Evolutionary conservation across 2,329 filamentous ascomycete genomes (phyloP).

Genomic region (Diplocarpon rosae): DNA sequence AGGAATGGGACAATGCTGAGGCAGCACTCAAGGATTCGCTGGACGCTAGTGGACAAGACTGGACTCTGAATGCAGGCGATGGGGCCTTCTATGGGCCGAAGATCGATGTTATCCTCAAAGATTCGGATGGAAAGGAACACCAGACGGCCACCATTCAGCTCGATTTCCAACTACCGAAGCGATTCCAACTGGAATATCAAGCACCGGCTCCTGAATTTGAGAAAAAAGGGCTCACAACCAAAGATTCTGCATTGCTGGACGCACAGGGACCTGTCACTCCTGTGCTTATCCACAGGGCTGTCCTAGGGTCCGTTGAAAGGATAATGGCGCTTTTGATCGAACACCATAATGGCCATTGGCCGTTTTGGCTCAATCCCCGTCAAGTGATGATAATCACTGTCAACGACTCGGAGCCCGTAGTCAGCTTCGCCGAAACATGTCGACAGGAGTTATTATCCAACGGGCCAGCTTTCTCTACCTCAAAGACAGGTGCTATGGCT

Average conservation of each 20-base stretch:
- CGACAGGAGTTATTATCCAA: constrained; percentile 7
- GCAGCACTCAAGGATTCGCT: constrained; percentile 53
- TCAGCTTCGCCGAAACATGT: constrained; percentile 20
- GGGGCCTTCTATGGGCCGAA: constrained; percentile 89
- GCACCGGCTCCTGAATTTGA: constrained; percentile 56
- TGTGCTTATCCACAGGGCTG: constrained; percentile 75
- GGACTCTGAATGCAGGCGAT: constrained; percentile 69
- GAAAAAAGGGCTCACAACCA: constrained; percentile 38
- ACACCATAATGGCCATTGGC: constrained; percentile 69
- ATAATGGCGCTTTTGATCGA: constrained; percentile 80
- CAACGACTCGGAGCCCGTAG: constrained; percentile 39
- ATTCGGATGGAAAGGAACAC: constrained; percentile 75
- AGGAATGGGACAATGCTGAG: constrained; percentile 61
- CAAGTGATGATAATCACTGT: constrained; percentile 67
- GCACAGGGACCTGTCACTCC: constrained; percentile 53
- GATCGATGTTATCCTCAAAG: constrained; percentile 74
- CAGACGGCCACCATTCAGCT: constrained; percentile 84
- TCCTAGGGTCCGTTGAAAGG: constrained; percentile 74
- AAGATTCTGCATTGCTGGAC: constrained; percentile 36
- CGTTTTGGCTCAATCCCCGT: constrained; percentile 78
- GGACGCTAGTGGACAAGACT: constrained; percentile 51
- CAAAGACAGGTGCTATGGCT: constrained; percentile 18
- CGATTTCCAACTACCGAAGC: constrained; percentile 78
- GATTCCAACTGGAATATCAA: constrained; percentile 67
- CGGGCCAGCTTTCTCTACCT: not conserved